Conservation (phyloP, 768 basidiomycete species). For the Chiua virens region DNA sequence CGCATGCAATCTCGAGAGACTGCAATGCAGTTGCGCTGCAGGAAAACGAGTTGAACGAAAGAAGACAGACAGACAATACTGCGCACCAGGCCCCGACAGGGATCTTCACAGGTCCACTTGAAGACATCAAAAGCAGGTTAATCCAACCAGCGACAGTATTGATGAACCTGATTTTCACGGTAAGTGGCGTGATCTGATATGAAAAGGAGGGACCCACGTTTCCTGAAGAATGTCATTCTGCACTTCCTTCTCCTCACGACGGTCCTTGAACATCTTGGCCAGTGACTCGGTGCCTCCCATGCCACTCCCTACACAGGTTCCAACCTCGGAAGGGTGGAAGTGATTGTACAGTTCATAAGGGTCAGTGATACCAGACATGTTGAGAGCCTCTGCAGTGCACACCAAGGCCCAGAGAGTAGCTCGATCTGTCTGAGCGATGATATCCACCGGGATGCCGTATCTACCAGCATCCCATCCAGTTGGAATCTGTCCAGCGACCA, state of each 20-base stretch:
- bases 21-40: conserved; percentile 92
- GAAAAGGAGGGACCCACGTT: conserved; percentile 58
- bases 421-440: conserved; percentile 91
- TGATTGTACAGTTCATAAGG: conserved; percentile 98
- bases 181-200: conserved; percentile 6
- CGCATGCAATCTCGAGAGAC: conserved; percentile 97
- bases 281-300: conserved; percentile 95
- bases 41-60: conserved; percentile 2
- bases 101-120: conserved; percentile 97
- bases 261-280: conserved; percentile 98
- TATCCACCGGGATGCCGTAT: conserved; percentile 96
- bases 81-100: conserved; percentile 96
- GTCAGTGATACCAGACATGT: conserved; percentile 95
- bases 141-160: conserved; percentile 99
- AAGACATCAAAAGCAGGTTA: conserved; percentile 91
- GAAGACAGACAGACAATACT: not conserved
- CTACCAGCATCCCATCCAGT: conserved; percentile 97
- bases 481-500: conserved; percentile 94
- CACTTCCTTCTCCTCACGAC: conserved; percentile 95
- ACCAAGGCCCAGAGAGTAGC: conserved; percentile 94
- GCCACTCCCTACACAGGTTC: conserved; percentile 90
- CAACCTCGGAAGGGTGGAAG: conserved; percentile 95
- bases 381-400: conserved; percentile 92
- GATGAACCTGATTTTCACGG: conserved; percentile 70
- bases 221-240: conserved; percentile 99